Percentiles rank a stretch among this genome's conserved stretches.
These are phyloP conservation scores for Solanum lycopersicoides DNA, from an alignment of 257 asterid genomes.

Conservation along the genomic window DNA sequence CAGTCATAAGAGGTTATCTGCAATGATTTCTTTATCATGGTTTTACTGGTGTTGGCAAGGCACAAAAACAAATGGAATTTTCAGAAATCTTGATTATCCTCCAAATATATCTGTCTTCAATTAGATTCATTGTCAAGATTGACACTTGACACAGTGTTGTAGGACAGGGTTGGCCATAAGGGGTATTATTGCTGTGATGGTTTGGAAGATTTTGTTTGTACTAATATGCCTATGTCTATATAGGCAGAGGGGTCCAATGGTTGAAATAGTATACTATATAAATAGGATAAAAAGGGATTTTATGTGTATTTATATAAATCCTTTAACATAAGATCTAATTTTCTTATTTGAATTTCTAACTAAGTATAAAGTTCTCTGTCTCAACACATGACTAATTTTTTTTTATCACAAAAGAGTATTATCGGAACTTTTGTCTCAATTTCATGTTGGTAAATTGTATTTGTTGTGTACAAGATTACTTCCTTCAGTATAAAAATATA, in stretches of 20 bases:
- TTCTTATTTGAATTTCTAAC: background rate
- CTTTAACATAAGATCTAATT: background rate
- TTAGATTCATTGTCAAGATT: background rate
- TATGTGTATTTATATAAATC: background rate
- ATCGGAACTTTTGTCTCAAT: background rate
- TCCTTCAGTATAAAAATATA: background rate
- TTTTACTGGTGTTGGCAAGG: background rate
- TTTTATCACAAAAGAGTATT: too few relatives aligned
- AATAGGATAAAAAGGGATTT: background rate
- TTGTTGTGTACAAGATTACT: background rate
- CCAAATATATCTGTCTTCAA: background rate
- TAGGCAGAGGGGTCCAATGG: background rate
- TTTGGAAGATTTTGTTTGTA: constrained; percentile 1
- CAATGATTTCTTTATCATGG: constrained; percentile 19
- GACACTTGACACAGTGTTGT: background rate
- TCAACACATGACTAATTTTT: background rate
- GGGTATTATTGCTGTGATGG: background rate
- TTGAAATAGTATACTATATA: background rate
- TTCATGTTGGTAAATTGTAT: background rate
- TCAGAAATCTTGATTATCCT: background rate
- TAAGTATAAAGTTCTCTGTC: background rate
- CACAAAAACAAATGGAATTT: background rate
- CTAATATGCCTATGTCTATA: background rate
- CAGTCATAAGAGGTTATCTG: background rate
- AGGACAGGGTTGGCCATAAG: background rate